Evolutionary conservation across 768 basidiomycete species (phyloP), one percentile per base, ranked within the genome.

Genomic region (Leccinum broughii): DNA sequence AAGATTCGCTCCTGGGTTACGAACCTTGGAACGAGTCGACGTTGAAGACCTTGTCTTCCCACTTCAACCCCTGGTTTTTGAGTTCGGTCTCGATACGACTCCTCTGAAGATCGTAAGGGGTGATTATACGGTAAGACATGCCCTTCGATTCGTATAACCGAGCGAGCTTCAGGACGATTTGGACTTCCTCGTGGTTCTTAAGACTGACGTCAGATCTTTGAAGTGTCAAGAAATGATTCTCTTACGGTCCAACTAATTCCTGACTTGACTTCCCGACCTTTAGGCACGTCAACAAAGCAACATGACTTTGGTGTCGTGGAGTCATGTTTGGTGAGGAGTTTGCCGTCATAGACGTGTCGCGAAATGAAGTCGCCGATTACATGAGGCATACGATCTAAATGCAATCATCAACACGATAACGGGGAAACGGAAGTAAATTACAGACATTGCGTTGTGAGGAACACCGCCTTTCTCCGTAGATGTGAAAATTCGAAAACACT

Each of bases 21-120:
- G n/a, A 60, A 90, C 91, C 90, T 85, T 92, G 90, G 67, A 91
- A 92, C 4, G 86, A 84, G 68, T 92, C 90, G 10, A 92, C 85
- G 63, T 90, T 90, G 75, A 88, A 92, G 41, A 83, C 83, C 58
- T 80, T 92, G 68, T 92, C 82, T 37, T 80, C 72, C 86, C 85
- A 87, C 0, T 70, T 37, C 6, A 93, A 68, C 0, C 72, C 74
- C n/a, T 71, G 73, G 0, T 41, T 37, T 65, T 84, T 79, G 71
- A 93, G 82, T 6, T 61, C 66, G 1, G 68, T 66, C 71, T 92
- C 89, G 67, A 93, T 81, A 8, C 64, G 59, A 56, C 66, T 78
- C 17, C 88, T 76, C 68, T 93, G 92, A 1, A 77, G 84, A 67
- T 89, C 89, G 76, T 93, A 94, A 0, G 91, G 92, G 6, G 89